Evolutionary conservation across 441 rosid species (phyloP).

Genomic region (Gossypium schwendimanii): DNA sequence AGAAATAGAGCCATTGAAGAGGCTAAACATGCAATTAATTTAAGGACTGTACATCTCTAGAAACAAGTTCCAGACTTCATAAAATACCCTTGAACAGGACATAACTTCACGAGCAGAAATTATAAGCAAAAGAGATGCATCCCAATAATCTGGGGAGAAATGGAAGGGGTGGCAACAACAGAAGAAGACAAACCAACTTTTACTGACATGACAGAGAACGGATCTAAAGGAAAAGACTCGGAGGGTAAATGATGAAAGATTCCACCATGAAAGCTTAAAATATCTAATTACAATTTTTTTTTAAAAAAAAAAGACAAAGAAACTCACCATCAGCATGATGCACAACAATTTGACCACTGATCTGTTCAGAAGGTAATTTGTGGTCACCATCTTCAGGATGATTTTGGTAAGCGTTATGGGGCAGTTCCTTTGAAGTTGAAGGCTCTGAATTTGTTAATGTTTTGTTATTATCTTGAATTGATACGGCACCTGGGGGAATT

Average conservation of each 20-base stretch:
- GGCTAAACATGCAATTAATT: neutral
- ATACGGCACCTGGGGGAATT: slow-evolving; percentile 19
- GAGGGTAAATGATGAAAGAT: neutral
- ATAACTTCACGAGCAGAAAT: slow-evolving; percentile 4
- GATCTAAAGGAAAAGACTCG: neutral
- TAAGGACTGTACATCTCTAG: neutral
- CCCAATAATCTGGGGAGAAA: neutral
- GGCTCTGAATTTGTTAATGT: slow-evolving; percentile 15
- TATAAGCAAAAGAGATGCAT: neutral
- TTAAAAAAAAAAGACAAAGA: neutral
- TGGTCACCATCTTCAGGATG: slow-evolving; percentile 23
- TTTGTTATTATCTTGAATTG: slow-evolving; percentile 11
- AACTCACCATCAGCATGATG: slow-evolving; percentile 28
- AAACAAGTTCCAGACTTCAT: slow-evolving; percentile 1
- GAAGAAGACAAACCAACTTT: neutral
- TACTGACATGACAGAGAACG: neutral
- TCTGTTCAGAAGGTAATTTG: slow-evolving; percentile 21
- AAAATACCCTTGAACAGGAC: slow-evolving; percentile 5
- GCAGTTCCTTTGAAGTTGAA: slow-evolving; percentile 19
- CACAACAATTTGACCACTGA: slow-evolving; percentile 16
- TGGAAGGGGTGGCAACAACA: neutral
- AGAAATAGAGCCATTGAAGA: neutral
- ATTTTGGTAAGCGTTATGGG: slow-evolving; percentile 10
- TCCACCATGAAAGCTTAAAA: neutral
- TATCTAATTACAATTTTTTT: slow-evolving; percentile 1